These are phyloP conservation scores for Albatrellus ellisii DNA, from an alignment of 768 basidiomycete species.

Conservation along the genomic window DNA sequence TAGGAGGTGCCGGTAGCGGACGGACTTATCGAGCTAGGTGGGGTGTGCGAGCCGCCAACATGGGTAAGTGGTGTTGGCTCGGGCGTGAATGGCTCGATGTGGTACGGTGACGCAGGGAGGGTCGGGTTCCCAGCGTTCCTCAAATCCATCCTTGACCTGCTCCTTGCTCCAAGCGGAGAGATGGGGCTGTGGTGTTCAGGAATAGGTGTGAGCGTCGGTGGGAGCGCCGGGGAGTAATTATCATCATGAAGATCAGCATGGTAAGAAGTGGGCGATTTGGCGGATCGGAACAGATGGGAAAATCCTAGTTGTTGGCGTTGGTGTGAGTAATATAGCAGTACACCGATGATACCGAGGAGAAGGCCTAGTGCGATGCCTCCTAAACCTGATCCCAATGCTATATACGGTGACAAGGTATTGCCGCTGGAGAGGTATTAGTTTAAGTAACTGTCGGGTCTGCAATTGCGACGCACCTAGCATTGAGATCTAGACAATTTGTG, in stretches of 20 bases:
- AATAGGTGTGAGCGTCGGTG: too few relatives aligned
- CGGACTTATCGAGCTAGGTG: background rate
- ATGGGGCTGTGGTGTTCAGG: too few relatives aligned
- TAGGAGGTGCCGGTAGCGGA: constrained; percentile 3
- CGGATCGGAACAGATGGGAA: too few relatives aligned
- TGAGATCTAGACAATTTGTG: constrained; percentile 28
- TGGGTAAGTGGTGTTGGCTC: background rate
- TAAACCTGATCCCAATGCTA: constrained; percentile 16
- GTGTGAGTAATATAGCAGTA: background rate
- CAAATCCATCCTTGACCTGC: too few relatives aligned
- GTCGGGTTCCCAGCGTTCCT: too few relatives aligned
- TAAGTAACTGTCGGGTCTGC: background rate
- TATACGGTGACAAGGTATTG: constrained; percentile 4
- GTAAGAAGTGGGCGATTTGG: too few relatives aligned
- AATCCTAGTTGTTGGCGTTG: too few relatives aligned
- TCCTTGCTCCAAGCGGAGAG: too few relatives aligned
- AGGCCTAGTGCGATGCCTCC: constrained; percentile 16
- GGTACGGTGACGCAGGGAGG: constrained; percentile 2
- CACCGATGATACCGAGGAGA: constrained; percentile 6
- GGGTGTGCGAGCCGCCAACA: background rate
- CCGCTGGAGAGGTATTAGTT: background rate
- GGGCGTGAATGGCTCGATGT: constrained; percentile 11
- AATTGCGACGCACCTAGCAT: constrained; percentile 1
- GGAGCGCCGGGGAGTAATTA: too few relatives aligned
- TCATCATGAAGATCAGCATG: too few relatives aligned